Evolutionary conservation across 225 moss, liverwort and hornwort genomes (phyloP).

Genomic region (Sphagnum contortum): DNA sequence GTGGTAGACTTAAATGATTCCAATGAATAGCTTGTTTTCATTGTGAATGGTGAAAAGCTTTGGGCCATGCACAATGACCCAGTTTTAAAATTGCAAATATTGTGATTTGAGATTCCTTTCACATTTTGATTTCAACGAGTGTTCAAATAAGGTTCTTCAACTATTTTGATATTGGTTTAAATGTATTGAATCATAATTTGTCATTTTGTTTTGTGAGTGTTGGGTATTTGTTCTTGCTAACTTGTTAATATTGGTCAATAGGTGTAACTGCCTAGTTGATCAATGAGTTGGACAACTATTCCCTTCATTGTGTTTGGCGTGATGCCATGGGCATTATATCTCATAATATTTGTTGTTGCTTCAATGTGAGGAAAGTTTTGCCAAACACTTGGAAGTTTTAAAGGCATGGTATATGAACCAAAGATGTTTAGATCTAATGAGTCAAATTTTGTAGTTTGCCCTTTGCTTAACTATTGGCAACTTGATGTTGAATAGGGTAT

Average conservation of each 20-base stretch:
- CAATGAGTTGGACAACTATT: neutral
- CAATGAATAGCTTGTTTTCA: neutral
- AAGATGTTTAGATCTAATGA: neutral
- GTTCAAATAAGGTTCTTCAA: neutral
- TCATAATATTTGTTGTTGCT: neutral
- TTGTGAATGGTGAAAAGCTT: neutral
- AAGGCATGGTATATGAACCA: neutral
- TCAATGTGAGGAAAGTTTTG: neutral
- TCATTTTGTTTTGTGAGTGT: neutral
- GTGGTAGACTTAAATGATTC: neutral
- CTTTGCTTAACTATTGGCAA: neutral
- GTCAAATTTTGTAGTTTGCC: neutral
- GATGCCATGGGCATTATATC: conserved; percentile 1
- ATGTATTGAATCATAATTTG: too few relatives aligned
- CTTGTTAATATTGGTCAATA: neutral
- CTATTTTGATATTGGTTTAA: neutral
- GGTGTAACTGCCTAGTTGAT: neutral
- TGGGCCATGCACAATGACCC: neutral
- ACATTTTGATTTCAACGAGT: neutral
- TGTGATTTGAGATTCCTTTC: neutral
- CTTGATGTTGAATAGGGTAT: neutral
- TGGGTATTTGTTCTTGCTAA: neutral
- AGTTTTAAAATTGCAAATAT: neutral
- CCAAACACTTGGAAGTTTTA: neutral
- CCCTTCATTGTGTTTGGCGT: neutral